phyloP scores from a whole-genome alignment of 495 filamentous ascomycete genomes.

The Penicillium crystallinum region DNA sequence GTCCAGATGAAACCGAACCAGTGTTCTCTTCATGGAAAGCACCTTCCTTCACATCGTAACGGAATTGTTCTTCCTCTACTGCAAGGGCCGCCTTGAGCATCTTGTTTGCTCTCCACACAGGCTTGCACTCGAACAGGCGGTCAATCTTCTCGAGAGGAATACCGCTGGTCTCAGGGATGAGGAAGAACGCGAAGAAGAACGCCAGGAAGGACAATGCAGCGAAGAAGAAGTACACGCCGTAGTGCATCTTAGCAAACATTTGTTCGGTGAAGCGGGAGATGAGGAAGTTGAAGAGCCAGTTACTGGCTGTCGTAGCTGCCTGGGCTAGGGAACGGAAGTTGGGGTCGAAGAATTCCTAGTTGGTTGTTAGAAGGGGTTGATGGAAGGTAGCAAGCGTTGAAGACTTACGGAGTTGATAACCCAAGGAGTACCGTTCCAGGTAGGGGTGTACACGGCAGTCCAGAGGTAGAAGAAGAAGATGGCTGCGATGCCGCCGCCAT shows the following conservation, averaged over 20 bases:
- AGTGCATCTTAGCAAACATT: slow-evolving; percentile 64
- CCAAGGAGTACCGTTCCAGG: slow-evolving; percentile 69
- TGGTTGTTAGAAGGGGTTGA: not conserved
- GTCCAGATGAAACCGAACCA: not conserved
- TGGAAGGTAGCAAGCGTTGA: not conserved
- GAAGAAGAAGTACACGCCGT: slow-evolving; percentile 76
- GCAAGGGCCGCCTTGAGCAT: slow-evolving; percentile 24
- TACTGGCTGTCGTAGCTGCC: slow-evolving; percentile 60
- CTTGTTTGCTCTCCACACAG: slow-evolving; percentile 49
- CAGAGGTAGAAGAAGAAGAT: slow-evolving; percentile 77
- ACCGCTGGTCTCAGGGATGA: slow-evolving; percentile 62
- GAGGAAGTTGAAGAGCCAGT: slow-evolving; percentile 76
- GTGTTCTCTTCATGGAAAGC: slow-evolving; percentile 19
- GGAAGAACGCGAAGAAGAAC: slow-evolving; percentile 61
- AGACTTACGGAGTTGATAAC: slow-evolving; percentile 48
- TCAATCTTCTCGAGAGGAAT: slow-evolving; percentile 47
- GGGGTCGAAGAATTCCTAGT: slow-evolving; percentile 53
- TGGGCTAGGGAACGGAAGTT: slow-evolving; percentile 63
- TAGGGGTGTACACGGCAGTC: slow-evolving; percentile 68
- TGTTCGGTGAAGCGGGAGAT: slow-evolving; percentile 66
- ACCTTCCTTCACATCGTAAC: slow-evolving; percentile 29
- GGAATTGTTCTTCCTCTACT: slow-evolving; percentile 33
- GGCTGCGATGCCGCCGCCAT: slow-evolving; percentile 56
- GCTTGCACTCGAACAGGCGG: slow-evolving; percentile 52
- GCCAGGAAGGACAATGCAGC: slow-evolving; percentile 62